These are phyloP conservation scores for Batrachochytrium dendrobatidis DNA, from an alignment of 371 early-diverging fungal genomes.

Conservation along the genomic window DNA sequence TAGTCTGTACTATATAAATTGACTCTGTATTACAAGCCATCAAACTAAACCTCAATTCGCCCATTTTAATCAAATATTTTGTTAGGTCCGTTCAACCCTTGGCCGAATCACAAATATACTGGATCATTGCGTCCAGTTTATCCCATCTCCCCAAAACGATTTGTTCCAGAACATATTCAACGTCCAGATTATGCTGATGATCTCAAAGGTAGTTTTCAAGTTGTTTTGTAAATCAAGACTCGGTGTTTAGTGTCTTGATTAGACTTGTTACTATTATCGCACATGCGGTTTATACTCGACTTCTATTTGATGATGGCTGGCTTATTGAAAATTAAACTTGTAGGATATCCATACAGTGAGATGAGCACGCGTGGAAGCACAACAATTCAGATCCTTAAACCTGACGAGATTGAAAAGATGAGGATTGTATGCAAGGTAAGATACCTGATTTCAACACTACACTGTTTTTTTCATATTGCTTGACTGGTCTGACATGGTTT, in stretches of 20 bases:
- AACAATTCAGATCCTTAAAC: conserved; percentile 55
- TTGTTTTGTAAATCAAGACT: not conserved
- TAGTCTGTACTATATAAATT: no score
- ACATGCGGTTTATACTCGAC: not conserved
- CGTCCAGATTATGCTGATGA: conserved; percentile 79
- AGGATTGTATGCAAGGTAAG: conserved; percentile 66
- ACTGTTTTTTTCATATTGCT: not conserved
- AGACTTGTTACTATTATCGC: no score
- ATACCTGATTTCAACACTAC: not conserved
- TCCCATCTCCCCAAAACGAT: conserved; percentile 70
- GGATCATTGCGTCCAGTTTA: conserved; percentile 79
- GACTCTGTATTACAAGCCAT: no score
- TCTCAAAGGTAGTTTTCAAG: conserved; percentile 20
- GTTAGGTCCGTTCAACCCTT: conserved; percentile 72
- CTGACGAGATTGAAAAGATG: conserved; percentile 71
- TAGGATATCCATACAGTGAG: conserved; percentile 66
- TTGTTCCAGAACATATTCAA: conserved; percentile 65
- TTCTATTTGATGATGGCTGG: no score
- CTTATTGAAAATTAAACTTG: no score
- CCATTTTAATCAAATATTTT: no score
- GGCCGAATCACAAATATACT: conserved; percentile 67
- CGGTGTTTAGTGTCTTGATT: no score
- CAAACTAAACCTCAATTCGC: no score
- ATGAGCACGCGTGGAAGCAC: conserved; percentile 49
- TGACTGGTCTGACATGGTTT: not conserved